These are phyloP conservation scores for Pyrenophora seminiperda DNA, from an alignment of 2,329 filamentous ascomycete genomes.

Conservation along the genomic window DNA sequence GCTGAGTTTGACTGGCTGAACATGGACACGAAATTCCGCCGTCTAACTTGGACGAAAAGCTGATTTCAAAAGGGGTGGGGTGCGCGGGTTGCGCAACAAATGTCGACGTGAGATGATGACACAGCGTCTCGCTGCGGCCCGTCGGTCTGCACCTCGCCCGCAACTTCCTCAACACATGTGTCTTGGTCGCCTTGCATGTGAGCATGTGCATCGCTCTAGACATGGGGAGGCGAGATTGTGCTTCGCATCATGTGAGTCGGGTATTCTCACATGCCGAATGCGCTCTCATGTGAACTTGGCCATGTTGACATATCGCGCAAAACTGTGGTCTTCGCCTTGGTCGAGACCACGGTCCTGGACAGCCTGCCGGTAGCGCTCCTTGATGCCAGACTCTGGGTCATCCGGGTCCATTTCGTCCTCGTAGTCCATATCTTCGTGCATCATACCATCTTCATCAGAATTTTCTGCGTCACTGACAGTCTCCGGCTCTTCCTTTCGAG, in stretches of 20 bases:
- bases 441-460: conserved; percentile 57
- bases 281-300: conserved; percentile 42
- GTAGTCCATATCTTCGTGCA: conserved; percentile 58
- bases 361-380: conserved; percentile 77
- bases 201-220: conserved; percentile 16
- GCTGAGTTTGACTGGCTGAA: not conserved
- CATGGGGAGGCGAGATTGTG: conserved; percentile 16
- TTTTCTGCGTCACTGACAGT: conserved; percentile 60
- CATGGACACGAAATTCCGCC: too few relatives aligned
- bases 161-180: conserved; percentile 9
- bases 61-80: not conserved
- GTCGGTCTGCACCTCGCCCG: conserved; percentile 6
- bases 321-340: conserved; percentile 57
- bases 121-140: conserved; percentile 11
- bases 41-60: too few relatives aligned
- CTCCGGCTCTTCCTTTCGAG: conserved; percentile 53
- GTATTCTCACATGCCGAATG: conserved; percentile 11
- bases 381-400: conserved; percentile 66
- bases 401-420: conserved; percentile 63
- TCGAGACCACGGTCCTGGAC: conserved; percentile 58
- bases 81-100: not conserved
- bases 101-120: conserved; percentile 7
- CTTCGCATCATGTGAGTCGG: conserved; percentile 2
- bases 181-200: conserved; percentile 10
- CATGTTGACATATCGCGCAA: conserved; percentile 55